phyloP scores from a whole-genome alignment of 1,284 basidiomycete species.

The Blastosporella zonata region DNA sequence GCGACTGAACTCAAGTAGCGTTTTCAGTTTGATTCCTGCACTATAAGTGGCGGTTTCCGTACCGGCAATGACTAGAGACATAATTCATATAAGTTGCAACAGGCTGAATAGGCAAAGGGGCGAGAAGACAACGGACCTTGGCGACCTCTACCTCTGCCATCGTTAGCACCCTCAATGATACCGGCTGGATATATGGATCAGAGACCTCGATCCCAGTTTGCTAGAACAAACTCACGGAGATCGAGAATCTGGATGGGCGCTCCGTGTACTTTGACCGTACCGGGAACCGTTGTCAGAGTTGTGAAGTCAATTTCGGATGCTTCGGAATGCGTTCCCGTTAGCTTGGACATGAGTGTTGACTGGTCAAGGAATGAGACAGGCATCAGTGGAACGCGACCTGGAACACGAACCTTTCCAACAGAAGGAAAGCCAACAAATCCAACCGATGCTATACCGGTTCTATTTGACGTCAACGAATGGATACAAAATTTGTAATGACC shows the following conservation, averaged over 20 bases:
- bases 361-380: slow-evolving; percentile 33
- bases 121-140: slow-evolving; percentile 60
- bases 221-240: slow-evolving; percentile 57
- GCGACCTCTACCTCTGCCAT: slow-evolving; percentile 95
- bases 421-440: slow-evolving; percentile 93
- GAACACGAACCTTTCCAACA: slow-evolving; percentile 70
- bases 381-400: background rate
- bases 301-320: slow-evolving; percentile 99
- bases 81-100: slow-evolving; percentile 2
- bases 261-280: slow-evolving; percentile 93
- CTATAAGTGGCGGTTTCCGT: slow-evolving; percentile 26
- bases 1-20: slow-evolving; percentile 59
- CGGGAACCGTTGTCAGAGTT: slow-evolving; percentile 89
- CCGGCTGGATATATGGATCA: slow-evolving; percentile 56
- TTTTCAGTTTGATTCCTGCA: slow-evolving; percentile 15
- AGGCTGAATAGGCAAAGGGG: background rate
- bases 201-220: slow-evolving; percentile 2
- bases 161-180: slow-evolving; percentile 99
- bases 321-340: slow-evolving; percentile 97
- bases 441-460: slow-evolving; percentile 95
- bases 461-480: slow-evolving; percentile 14
- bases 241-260: slow-evolving; percentile 88
- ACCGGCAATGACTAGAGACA: slow-evolving; percentile 75
- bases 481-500: background rate
- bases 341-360: slow-evolving; percentile 96